phyloP scores from a whole-genome alignment of 83 land plant genomes.

The Picea engelmannii region DNA sequence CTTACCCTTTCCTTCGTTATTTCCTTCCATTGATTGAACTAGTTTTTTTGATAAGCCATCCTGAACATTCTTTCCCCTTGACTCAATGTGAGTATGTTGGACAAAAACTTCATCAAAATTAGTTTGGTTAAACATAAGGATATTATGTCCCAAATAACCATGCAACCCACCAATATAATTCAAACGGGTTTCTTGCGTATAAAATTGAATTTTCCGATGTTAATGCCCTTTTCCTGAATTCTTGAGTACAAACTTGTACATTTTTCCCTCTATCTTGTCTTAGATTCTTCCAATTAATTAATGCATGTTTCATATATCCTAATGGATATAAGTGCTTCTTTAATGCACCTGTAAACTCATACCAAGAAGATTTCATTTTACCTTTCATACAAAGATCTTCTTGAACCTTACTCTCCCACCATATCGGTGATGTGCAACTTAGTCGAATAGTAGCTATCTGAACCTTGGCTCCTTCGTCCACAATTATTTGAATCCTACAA shows the following conservation, averaged over 20 bases:
- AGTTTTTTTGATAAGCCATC: too few relatives aligned
- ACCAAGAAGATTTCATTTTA: not conserved
- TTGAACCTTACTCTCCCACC: not conserved
- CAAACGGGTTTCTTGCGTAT: not conserved
- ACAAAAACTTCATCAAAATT: too few relatives aligned
- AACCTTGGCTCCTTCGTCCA: not conserved
- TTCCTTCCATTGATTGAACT: too few relatives aligned
- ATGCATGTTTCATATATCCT: not conserved
- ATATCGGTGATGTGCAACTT: not conserved
- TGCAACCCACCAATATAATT: not conserved
- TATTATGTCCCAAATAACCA: not conserved
- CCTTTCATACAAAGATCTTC: not conserved
- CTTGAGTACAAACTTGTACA: not conserved
- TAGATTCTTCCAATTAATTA: not conserved
- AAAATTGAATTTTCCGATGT: not conserved
- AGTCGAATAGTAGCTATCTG: not conserved
- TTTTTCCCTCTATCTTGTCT: not conserved
- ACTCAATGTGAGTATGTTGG: too few relatives aligned
- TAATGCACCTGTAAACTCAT: not conserved
- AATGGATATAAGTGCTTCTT: not conserved
- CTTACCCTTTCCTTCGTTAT: too few relatives aligned
- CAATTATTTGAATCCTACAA: not conserved
- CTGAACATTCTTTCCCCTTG: too few relatives aligned
- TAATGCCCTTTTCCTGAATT: not conserved
- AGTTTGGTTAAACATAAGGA: not conserved